Evolutionary conservation across 202 grass and related monocot species (phyloP), one percentile per base, ranked within the genome.

Genomic region (Eragrostis tef): DNA sequence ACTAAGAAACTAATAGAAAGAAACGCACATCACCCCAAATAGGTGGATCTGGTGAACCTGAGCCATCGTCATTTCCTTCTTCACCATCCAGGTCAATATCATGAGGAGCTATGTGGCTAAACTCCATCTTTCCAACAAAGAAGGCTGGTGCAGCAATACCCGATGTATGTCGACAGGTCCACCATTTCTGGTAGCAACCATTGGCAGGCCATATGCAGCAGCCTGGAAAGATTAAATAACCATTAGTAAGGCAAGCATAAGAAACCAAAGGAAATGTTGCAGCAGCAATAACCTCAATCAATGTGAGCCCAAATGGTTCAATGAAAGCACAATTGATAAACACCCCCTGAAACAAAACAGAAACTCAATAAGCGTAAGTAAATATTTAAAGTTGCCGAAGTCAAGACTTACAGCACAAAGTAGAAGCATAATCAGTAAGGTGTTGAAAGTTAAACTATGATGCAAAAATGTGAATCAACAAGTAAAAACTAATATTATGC

Each of bases 221-320:
- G 93, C 93, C 93, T 95, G 70, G 51, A 29, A 88, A 43, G n/a
- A 76, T 82, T 58, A 44, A 39, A 73, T 80, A 87, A 45, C 57
- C n/a, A n/a, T n/a, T 31, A 47, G 71, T 22, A 80, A 79, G 17
- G 29, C 5, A 42, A 17, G 66, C 25, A 81, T 76, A 78, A 77
- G 56, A 31, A 83, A 71, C 8, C 44, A 79, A 64, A 75, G 21
- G 12, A 86, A 83, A 83, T 52, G 31, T 67, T 59, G 41, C 24
- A 79, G 57, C 14, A 71, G 31, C n/a, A n/a, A n/a, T 15, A 76
- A 97, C 93, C 90, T 97, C 93, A 52, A 97, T 97, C 88, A 97
- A 90, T 73, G 93, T 97, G 72, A 97, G 93, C 62, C 93, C 93
- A 91, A 97, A 97, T 73, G 93, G 93, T 80, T 97, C 93, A 2